A percentile compares a stretch with the other conserved stretches of the same genome.
Conservation (phyloP, 2,329 filamentous ascomycete genomes). For the Diplodia scrobiculata region DNA sequence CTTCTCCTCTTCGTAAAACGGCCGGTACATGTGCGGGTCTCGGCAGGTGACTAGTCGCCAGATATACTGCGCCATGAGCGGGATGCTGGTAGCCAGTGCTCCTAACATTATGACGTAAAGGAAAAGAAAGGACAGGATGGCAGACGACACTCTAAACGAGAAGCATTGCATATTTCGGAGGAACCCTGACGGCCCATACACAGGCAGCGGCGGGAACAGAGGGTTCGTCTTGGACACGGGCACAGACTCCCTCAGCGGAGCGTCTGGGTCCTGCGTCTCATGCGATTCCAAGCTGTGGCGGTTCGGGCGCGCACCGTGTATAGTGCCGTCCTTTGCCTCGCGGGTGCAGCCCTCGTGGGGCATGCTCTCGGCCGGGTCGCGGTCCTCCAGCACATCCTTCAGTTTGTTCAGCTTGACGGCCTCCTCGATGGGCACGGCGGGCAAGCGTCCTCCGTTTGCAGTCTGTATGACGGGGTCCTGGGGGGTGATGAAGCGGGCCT, state of each 20-base stretch:
- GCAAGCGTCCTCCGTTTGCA: conserved; percentile 65
- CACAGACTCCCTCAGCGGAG: conserved; percentile 48
- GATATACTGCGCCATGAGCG: conserved; percentile 52
- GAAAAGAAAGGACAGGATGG: conserved; percentile 76
- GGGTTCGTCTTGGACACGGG: conserved; percentile 73
- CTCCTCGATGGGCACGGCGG: conserved; percentile 69
- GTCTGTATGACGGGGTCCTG: conserved; percentile 73
- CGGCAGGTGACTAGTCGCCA: conserved; percentile 60
- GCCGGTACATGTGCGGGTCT: conserved; percentile 62
- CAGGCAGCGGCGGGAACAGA: conserved; percentile 79
- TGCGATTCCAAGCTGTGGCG: conserved; percentile 37
- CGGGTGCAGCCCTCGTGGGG: conserved; percentile 40
- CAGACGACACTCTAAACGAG: conserved; percentile 67
- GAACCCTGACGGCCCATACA: conserved; percentile 74
- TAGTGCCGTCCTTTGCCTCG: conserved; percentile 48
- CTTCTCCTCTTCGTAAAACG: conserved; percentile 73
- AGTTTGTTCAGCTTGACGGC: conserved; percentile 69
- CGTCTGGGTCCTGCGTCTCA: conserved; percentile 50
- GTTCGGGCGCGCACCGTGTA: conserved; percentile 43
- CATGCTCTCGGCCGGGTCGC: conserved; percentile 39
- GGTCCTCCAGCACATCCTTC: conserved; percentile 54
- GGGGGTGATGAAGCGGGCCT: conserved; percentile 65
- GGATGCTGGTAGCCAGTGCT: conserved; percentile 68
- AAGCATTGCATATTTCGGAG: conserved; percentile 67
- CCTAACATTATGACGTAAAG: conserved; percentile 74